Base-by-base conservation (phyloP, 768 basidiomycete species). In the Tricholoma hemisulphureum region DNA sequence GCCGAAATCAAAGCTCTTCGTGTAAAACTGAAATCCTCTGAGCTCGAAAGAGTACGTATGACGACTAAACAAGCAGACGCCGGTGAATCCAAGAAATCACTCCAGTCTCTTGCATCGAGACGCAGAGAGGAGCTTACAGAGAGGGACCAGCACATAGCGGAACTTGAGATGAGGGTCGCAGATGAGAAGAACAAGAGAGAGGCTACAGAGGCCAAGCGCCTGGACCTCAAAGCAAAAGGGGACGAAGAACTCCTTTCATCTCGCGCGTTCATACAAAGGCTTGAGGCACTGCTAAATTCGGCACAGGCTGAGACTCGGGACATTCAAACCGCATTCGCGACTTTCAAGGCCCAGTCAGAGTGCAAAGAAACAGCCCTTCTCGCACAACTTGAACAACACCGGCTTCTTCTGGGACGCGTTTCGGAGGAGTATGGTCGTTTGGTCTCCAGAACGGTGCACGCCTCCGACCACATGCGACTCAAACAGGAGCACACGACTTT, bases 1-100 rank as follows among this genome's bases (percentile, higher is more conserved):
- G 70, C 75, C 0, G 87, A 90, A 67, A 66, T 88, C 65, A 89
- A 83, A 63, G 86, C 85, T 20, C 67, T 88, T 4, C 80, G 83
- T 14, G 65, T 75, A 35, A 89, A 86, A 68, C 72, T 89, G 28
- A 79, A 84, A 16, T 66, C 73, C 50, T 74, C 77, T 4, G 88
- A 90, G 59, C 79, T 84, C 56, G 87, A 87, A 57, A 78, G 79
- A 29, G 64, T 73, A 10, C 83, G 84, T 59, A 65, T 83, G 4
- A 68, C 77, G 3, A 67, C 75, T 2, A 85, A 85, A 58, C 83
- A 83, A 35, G 76, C 71, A 8, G 86, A 87, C 53, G 67, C 74
- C 0, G 71, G 66, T 1, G 85, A 88, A 4, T 60, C 77, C 11
- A 84, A 78, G 65, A 83, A 80, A 62, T 72, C 78, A 0, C 63